Evolutionary conservation across 768 basidiomycete species (phyloP).

Genomic region (Pholiota molesta): DNA sequence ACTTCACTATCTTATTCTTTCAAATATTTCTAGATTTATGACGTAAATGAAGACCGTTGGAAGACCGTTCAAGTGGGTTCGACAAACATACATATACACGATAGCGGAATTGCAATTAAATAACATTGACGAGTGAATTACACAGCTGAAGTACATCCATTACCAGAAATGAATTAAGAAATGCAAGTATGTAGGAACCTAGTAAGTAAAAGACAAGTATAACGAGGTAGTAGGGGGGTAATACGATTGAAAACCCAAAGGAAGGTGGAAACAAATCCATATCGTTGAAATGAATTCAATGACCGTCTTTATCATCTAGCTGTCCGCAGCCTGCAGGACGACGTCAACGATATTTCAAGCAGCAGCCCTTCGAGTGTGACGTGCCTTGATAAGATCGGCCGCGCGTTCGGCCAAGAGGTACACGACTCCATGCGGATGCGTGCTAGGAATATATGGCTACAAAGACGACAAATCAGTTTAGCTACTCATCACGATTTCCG

Average conservation of each 20-base stretch:
- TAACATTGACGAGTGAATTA: no score
- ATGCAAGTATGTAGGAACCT: background rate
- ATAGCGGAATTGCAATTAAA: no score
- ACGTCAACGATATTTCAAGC: background rate
- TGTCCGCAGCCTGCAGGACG: background rate
- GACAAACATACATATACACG: no score
- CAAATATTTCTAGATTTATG: no score
- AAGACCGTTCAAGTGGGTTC: no score
- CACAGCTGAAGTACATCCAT: background rate
- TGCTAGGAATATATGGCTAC: conserved; percentile 7
- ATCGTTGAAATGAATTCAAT: background rate
- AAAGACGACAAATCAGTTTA: background rate
- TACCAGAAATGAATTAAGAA: background rate
- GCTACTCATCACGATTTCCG: background rate
- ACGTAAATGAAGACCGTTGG: no score
- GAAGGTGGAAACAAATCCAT: background rate
- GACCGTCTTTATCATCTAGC: background rate
- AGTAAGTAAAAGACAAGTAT: background rate
- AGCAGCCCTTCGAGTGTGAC: background rate
- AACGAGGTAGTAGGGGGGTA: background rate
- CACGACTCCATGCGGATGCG: conserved; percentile 1
- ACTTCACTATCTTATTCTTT: no score
- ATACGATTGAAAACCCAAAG: background rate
- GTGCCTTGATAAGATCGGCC: conserved; percentile 6
- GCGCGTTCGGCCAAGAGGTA: conserved; percentile 7